Percentiles rank a stretch among this genome's conserved stretches.
phyloP scores from a whole-genome alignment of 139 green algal species.

The Diplosphaera chodatii region DNA sequence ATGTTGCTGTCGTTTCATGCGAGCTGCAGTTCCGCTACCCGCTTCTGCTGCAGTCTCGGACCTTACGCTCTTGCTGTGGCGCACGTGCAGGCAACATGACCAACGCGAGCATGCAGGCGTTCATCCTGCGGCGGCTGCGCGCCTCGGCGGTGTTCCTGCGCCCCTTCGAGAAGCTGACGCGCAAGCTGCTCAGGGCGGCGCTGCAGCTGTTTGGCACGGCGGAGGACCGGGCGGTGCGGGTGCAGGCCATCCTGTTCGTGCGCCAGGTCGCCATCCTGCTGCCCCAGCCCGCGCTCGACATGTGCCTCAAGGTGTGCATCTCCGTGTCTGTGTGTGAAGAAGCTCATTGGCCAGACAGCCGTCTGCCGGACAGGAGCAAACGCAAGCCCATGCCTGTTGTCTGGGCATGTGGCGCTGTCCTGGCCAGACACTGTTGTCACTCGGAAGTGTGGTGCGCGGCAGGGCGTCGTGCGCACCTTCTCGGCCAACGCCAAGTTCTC shows the following conservation, averaged over 20 bases:
- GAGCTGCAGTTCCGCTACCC: too few relatives aligned
- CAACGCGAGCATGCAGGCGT: conserved; percentile 60
- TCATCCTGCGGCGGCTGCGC: conserved; percentile 70
- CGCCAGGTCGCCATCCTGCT: conserved; percentile 64
- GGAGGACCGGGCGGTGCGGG: conserved; percentile 44
- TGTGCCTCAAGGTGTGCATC: conserved; percentile 47
- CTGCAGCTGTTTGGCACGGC: conserved; percentile 66
- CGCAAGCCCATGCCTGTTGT: too few relatives aligned
- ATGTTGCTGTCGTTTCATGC: too few relatives aligned
- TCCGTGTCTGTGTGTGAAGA: too few relatives aligned
- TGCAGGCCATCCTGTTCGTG: conserved; percentile 83
- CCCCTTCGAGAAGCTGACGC: conserved; percentile 59
- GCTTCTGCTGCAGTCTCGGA: too few relatives aligned
- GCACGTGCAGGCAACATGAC: conserved; percentile 52
- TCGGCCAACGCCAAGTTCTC: conserved; percentile 84
- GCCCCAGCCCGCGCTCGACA: conserved; percentile 53
- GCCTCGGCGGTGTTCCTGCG: conserved; percentile 57
- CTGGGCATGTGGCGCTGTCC: too few relatives aligned
- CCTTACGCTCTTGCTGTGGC: too few relatives aligned
- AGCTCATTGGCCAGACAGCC: too few relatives aligned
- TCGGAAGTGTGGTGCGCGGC: too few relatives aligned
- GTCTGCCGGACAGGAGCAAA: too few relatives aligned
- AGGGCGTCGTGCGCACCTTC: conserved; percentile 75
- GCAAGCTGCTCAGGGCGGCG: conserved; percentile 63
- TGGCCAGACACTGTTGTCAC: too few relatives aligned